Conservation (phyloP, 2,329 filamentous ascomycete genomes). For the Penicillium griseofulvum region DNA sequence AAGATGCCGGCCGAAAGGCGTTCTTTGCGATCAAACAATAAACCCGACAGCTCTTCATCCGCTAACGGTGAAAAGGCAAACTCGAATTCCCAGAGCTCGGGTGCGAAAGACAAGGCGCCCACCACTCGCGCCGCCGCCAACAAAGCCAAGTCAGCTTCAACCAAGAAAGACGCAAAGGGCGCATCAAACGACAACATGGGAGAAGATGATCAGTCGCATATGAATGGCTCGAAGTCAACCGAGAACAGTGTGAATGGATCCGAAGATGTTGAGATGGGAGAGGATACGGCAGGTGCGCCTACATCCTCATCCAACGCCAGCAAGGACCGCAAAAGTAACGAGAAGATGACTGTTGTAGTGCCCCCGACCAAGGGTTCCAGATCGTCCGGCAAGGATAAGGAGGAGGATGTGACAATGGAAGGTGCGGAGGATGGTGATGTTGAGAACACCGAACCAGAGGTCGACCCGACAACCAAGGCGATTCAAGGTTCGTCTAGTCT, state of each 20-base stretch:
- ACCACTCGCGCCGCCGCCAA: conserved; percentile 42
- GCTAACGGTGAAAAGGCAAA: conserved; percentile 48
- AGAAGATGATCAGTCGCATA: conserved; percentile 68
- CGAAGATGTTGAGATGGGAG: conserved; percentile 70
- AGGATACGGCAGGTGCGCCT: conserved; percentile 55
- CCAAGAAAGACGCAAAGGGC: conserved; percentile 40
- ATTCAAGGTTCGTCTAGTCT: conserved; percentile 40
- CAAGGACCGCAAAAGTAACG: conserved; percentile 69
- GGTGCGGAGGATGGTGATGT: conserved; percentile 48
- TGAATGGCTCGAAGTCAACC: conserved; percentile 66
- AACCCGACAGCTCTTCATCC: conserved; percentile 46
- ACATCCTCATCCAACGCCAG: conserved; percentile 55
- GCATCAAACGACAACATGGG: conserved; percentile 55
- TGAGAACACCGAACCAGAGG: conserved; percentile 44
- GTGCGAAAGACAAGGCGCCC: conserved; percentile 46
- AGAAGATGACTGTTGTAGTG: conserved; percentile 78
- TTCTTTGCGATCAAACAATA: conserved; percentile 48
- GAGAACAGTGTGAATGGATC: conserved; percentile 66
- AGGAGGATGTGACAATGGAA: conserved; percentile 71
- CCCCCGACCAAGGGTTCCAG: conserved; percentile 67
- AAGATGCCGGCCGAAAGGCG: conserved; percentile 50
- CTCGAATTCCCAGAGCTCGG: conserved; percentile 45
- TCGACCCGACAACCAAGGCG: conserved; percentile 51
- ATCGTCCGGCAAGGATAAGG: conserved; percentile 59
- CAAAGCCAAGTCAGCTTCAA: conserved; percentile 38